Evolutionary conservation across 225 moss, liverwort and hornwort genomes (phyloP), one percentile per base, ranked within the genome.

Genomic region (Sphagnum tenellum): DNA sequence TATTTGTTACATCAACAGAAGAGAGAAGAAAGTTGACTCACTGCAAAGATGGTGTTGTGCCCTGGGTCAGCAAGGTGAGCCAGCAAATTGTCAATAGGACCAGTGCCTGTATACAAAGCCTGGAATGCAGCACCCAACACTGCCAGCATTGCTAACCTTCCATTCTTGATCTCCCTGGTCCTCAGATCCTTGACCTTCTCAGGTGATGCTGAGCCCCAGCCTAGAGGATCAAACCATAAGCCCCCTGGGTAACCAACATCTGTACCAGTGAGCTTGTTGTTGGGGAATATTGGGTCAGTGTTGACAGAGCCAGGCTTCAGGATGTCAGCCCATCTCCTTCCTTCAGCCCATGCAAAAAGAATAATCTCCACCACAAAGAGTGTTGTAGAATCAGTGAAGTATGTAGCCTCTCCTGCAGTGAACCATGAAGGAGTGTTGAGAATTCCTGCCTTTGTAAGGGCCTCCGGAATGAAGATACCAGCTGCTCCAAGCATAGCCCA

Each of bases 111-210:
- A 66, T 84, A 78, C 11, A 73, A 72, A 12, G 94, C 89, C 73
- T 95, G 94, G 70, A 95, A 89, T 65, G 69, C 45, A 2, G 94
- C 94, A 7, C 94, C 94, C 54, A 89, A 9, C 46, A 89, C 86
- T 2, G 94, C 89, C 61, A 95, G 2, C 94, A 95, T 95, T 49
- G 94, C 94, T 46, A 95, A 83, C 44, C 94, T 82, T 2, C 94
- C 94, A 48, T 95, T 95, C 81, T 95, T 95, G 13, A 95, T 77
- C 80, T 95, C 94, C 82, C 81, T 88, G n/a, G 94, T 95, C 79
- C 94, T 78, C 78, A 95, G 66, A 49, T 95, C 94, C 89, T 91
- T 95, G 4, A 88, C 12, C 77, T 84, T 82, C 45, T 70, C 88
- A 0, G 10, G 67, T 0, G 79, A 69, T 5, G 86, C 91, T 0